Evolutionary conservation across 306 rosid species (phyloP), one percentile per base, ranked within the genome.

Genomic region (Vigna hirtella): DNA sequence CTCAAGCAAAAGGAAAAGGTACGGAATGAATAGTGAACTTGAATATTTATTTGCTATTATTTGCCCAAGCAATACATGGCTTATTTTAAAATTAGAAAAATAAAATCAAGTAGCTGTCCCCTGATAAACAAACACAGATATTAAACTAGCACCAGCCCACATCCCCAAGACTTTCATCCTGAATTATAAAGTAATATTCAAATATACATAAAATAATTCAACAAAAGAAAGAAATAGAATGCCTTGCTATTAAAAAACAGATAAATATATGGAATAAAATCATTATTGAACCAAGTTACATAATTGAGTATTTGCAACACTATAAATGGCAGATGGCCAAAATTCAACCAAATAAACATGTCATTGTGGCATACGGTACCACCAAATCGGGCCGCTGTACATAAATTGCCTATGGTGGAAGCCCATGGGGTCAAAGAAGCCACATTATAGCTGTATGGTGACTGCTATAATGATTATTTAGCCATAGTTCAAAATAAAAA

Each of bases 1-100:
- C 40, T 28, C 87, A 5, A 7, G 66, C 17, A 76, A 61, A 79
- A 73, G 64, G 74, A 79, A 65, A 81, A 70, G 59, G 5, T 3
- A 36, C 11, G 22, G 36, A 59, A 66, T 13, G 12, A 50, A 76
- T 24, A 52, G 30, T 22, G 32, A 58, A 75, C 24, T 72, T 20
- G 13, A 58, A 52, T 15, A 50, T 65, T 58, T 32, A 62, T 74
- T 68, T 45, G 55, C 18, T 71, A 65, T 32, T 71, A 65, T 32
- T 14, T 62, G 65, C 64, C 56, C 62, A 71, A 77, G 51, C 20
- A 49, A 78, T 14, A 70, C 2, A 70, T 47, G 38, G 11, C 11
- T 51, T 45, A 56, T 12, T 49, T 28, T 49, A n/a, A 50, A 38
- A 49, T 49, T 45, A 16, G 62, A 58, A 68, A 66, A 79, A 34